Percentiles rank a stretch among this genome's conserved stretches.
Evolutionary conservation across 2,329 filamentous ascomycete genomes (phyloP).

Genomic region (Fusarium protoensiforme): DNA sequence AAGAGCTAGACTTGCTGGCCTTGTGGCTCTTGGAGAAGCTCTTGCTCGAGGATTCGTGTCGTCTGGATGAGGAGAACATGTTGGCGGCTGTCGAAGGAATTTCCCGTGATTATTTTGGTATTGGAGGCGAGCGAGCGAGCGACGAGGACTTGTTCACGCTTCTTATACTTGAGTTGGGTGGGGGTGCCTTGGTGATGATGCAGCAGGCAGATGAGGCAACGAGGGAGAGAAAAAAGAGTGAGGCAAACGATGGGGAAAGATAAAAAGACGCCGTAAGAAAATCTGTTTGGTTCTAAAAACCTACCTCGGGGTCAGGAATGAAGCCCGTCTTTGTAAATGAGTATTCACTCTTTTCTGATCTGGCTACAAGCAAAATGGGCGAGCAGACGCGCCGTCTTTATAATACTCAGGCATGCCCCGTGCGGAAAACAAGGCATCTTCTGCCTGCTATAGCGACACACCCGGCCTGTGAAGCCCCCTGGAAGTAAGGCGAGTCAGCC

Average conservation of each 20-base stretch:
- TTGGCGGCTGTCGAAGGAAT: conserved; percentile 12
- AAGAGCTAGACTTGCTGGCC: conserved; percentile 61
- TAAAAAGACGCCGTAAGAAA: conserved; percentile 26
- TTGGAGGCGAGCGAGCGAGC: neutral
- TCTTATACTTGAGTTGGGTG: conserved; percentile 23
- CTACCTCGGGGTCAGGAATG: conserved; percentile 47
- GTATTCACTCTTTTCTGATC: conserved; percentile 33
- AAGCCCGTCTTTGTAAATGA: conserved; percentile 18
- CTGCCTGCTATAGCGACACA: conserved; percentile 39
- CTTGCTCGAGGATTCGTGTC: conserved; percentile 58
- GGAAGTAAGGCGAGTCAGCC: conserved; percentile 35
- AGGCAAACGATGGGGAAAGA: conserved; percentile 18
- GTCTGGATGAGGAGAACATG: conserved; percentile 58
- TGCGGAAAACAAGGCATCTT: conserved; percentile 28
- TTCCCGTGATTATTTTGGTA: neutral
- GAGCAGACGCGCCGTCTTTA: conserved; percentile 39
- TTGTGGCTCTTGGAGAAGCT: conserved; percentile 67
- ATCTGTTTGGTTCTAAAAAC: conserved; percentile 32
- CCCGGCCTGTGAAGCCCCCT: conserved; percentile 23
- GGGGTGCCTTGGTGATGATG: conserved; percentile 7
- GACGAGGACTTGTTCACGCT: neutral
- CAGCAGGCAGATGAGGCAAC: conserved; percentile 19
- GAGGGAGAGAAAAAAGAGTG: conserved; percentile 1
- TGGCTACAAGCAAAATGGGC: conserved; percentile 2
- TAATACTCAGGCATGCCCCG: conserved; percentile 40